A percentile compares a stretch with the other conserved stretches of the same genome.
These are phyloP conservation scores for Diaporthe ampelina DNA, from an alignment of 2,329 filamentous ascomycete genomes.

Conservation along the genomic window DNA sequence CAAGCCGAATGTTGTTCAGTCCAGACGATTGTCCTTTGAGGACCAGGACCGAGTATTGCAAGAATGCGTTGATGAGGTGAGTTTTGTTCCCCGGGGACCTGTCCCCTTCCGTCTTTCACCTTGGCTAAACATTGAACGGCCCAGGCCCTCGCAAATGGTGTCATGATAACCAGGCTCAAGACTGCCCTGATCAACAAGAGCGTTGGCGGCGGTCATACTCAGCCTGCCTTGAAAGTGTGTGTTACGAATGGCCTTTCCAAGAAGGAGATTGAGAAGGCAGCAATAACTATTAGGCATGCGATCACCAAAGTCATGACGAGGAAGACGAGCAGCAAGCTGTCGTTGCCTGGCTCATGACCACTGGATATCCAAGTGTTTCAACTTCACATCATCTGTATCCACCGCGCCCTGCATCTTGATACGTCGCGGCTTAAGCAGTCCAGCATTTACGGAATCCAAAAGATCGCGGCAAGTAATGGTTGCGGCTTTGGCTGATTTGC, in stretches of 20 bases:
- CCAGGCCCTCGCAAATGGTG: slow-evolving; percentile 86
- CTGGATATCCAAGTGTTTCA: not conserved
- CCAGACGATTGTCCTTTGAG: slow-evolving; percentile 75
- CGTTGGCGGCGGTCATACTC: slow-evolving; percentile 76
- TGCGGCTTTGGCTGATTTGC: not conserved
- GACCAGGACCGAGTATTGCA: slow-evolving; percentile 90
- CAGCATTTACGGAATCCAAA: not conserved
- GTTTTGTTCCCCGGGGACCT: slow-evolving; percentile 46
- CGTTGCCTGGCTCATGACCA: slow-evolving; percentile 46
- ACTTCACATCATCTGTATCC: not conserved
- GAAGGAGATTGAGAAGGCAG: slow-evolving; percentile 97
- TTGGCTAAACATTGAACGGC: slow-evolving; percentile 37
- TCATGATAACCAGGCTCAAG: slow-evolving; percentile 91
- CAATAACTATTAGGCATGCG: slow-evolving; percentile 87
- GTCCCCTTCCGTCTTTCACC: not conserved
- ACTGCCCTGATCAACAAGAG: slow-evolving; percentile 75
- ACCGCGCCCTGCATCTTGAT: not conserved
- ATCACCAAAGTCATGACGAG: slow-evolving; percentile 90
- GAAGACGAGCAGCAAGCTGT: slow-evolving; percentile 66
- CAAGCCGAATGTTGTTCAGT: slow-evolving; percentile 84
- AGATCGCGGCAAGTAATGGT: not conserved
- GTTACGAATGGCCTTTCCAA: slow-evolving; percentile 88
- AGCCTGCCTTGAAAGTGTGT: slow-evolving; percentile 91
- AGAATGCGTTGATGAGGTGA: slow-evolving; percentile 96
- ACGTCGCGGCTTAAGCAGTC: not conserved